A percentile compares a stretch with the other conserved stretches of the same genome.
Conservation (phyloP, 139 green algal species). For the Chlamydomonas sp. region DNA sequence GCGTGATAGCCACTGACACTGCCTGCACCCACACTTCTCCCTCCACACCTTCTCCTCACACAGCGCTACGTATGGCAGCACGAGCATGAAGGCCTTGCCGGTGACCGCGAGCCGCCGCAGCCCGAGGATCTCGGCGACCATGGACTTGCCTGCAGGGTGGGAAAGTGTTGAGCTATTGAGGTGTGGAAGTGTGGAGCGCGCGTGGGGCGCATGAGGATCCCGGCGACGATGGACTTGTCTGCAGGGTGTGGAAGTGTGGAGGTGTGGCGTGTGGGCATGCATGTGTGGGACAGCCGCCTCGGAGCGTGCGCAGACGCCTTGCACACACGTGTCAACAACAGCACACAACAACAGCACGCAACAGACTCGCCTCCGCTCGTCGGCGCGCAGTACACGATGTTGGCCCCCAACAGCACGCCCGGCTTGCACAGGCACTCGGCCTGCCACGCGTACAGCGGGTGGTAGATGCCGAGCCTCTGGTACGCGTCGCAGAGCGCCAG, state of each 20-base stretch:
- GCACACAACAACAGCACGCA: too few relatives aligned
- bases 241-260: too few relatives aligned
- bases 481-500: slow-evolving; percentile 31
- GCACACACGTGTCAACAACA: too few relatives aligned
- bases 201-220: too few relatives aligned
- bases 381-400: slow-evolving; percentile 76
- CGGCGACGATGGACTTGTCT: slow-evolving; percentile 17
- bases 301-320: too few relatives aligned
- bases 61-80: slow-evolving; percentile 65
- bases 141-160: too few relatives aligned
- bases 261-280: too few relatives aligned
- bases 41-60: slow-evolving; percentile 64
- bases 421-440: slow-evolving; percentile 49
- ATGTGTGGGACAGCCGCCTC: too few relatives aligned
- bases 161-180: too few relatives aligned
- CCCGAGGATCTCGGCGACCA: slow-evolving; percentile 68
- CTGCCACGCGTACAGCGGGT: slow-evolving; percentile 73
- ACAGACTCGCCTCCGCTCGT: slow-evolving; percentile 68
- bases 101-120: slow-evolving; percentile 45
- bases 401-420: slow-evolving; percentile 60
- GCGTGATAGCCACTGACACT: too few relatives aligned
- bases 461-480: slow-evolving; percentile 29
- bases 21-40: too few relatives aligned
- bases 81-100: slow-evolving; percentile 43
- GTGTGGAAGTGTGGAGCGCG: too few relatives aligned